phyloP scores from a whole-genome alignment of 257 asterid genomes.

The Solanum sejunctum region DNA sequence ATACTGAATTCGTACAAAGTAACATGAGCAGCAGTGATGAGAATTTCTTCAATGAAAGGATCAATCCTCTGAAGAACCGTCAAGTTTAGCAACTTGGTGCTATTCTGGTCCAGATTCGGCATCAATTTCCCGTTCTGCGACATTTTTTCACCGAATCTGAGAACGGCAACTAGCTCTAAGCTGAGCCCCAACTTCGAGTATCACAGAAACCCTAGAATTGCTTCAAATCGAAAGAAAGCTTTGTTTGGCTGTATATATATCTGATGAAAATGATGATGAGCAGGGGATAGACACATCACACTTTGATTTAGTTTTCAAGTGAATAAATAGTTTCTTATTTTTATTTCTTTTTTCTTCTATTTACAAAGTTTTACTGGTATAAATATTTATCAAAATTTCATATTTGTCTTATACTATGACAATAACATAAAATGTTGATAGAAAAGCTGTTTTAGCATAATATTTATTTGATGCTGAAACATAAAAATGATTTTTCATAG shows the following conservation, averaged over 20 bases:
- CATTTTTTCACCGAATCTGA: not conserved
- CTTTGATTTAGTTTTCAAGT: not conserved
- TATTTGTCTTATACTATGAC: too few species aligned
- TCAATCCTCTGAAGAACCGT: conserved; percentile 84
- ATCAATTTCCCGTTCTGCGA: conserved; percentile 40
- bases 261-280: not conserved
- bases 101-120: conserved; percentile 71
- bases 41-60: conserved; percentile 69
- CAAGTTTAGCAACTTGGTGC: conserved; percentile 59
- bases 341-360: not conserved
- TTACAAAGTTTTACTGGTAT: not conserved
- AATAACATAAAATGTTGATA: too few species aligned
- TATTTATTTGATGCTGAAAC: too few species aligned
- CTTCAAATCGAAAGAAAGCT: not conserved
- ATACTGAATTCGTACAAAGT: conserved; percentile 54
- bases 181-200: not conserved
- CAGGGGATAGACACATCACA: not conserved
- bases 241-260: not conserved
- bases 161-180: not conserved
- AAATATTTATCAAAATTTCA: not conserved
- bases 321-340: not conserved
- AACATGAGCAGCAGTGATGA: conserved; percentile 75
- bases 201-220: not conserved
- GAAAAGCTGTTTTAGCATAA: too few species aligned
- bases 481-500: too few species aligned